Percentiles rank a stretch among this genome's conserved stretches.
These are phyloP conservation scores for Fraxinus excelsior DNA, from an alignment of 257 asterid species.

Conservation along the genomic window DNA sequence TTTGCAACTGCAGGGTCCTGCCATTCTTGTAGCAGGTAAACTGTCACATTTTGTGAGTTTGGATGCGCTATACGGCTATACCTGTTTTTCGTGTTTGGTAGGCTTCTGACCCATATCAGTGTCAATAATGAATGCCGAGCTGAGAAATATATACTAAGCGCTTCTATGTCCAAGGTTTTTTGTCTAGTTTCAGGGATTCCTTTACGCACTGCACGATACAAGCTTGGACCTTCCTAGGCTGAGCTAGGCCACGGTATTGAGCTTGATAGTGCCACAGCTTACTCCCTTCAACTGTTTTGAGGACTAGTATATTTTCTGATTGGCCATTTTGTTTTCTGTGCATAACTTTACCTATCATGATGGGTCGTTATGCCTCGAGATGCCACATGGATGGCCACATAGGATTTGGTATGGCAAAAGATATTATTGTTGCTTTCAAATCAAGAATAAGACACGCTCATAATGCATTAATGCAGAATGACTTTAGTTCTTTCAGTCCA, in stretches of 20 bases:
- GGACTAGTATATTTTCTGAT: neutral
- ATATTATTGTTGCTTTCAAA: neutral
- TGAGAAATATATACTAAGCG: neutral
- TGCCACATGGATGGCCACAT: neutral
- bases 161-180: neutral
- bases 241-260: neutral
- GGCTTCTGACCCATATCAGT: neutral
- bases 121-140: neutral
- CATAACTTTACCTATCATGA: neutral
- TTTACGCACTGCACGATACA: neutral
- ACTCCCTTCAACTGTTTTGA: neutral
- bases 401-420: neutral
- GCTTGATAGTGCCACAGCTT: neutral
- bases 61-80: neutral
- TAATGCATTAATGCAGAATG: neutral
- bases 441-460: neutral
- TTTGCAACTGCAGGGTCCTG: neutral
- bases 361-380: neutral
- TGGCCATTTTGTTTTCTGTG: neutral
- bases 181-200: neutral
- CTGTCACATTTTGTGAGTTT: neutral
- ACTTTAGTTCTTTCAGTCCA: neutral
- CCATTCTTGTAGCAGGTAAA: neutral
- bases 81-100: neutral
- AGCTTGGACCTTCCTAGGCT: neutral